Percentiles rank a stretch among this genome's conserved stretches.
phyloP scores from a whole-genome alignment of 768 basidiomycete genomes.

The Lentinula raphanica region DNA sequence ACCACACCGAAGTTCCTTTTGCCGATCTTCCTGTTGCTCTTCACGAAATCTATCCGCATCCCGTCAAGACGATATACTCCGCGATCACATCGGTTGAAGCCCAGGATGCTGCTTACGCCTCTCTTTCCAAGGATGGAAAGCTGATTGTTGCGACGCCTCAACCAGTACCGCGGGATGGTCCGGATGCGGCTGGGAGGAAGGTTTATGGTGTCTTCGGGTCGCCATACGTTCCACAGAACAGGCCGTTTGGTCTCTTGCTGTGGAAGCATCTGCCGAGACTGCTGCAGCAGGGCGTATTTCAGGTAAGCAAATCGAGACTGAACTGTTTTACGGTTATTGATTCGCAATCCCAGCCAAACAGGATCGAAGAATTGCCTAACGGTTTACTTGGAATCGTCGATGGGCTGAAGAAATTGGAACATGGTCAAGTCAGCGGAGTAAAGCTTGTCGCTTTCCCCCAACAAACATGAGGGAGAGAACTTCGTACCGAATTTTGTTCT shows the following conservation, averaged over 20 bases:
- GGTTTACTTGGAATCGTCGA: neutral
- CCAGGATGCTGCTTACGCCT: neutral
- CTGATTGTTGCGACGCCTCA: neutral
- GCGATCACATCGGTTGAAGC: neutral
- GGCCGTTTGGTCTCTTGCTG: neutral
- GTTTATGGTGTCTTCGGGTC: neutral
- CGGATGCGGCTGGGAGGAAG: neutral
- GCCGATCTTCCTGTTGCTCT: neutral
- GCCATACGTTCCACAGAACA: neutral
- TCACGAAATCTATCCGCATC: neutral
- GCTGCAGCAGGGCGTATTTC: neutral
- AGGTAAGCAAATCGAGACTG: neutral
- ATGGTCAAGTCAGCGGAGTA: neutral
- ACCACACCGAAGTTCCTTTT: neutral
- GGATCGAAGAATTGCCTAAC: neutral
- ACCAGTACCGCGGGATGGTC: too few species aligned
- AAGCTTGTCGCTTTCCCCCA: neutral
- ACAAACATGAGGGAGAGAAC: neutral
- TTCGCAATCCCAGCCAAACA: neutral
- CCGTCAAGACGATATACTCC: neutral
- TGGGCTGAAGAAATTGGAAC: neutral
- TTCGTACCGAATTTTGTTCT: too few species aligned
- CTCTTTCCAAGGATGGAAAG: neutral
- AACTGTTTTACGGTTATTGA: neutral
- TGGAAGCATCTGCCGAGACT: neutral